phyloP scores from a whole-genome alignment of 1,284 basidiomycete species.

The Serendipita sp. region DNA sequence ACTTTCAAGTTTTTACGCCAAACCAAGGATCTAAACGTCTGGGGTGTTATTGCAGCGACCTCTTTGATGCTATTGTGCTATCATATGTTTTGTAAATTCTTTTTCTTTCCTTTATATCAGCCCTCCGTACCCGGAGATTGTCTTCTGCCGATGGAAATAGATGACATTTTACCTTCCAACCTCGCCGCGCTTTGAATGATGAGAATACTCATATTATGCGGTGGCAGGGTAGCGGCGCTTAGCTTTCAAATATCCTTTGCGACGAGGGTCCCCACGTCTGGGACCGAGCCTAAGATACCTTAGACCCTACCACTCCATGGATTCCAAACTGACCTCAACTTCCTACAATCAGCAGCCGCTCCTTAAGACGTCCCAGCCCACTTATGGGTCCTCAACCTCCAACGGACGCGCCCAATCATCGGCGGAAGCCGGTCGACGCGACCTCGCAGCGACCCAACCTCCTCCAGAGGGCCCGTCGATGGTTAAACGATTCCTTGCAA shows the following conservation, averaged over 20 bases:
- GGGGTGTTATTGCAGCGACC: background rate
- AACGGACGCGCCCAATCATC: background rate
- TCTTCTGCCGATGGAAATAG: background rate
- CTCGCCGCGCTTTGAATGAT: background rate
- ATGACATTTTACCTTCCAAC: background rate
- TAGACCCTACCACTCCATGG: background rate
- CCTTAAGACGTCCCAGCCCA: background rate
- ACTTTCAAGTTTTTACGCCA: no score
- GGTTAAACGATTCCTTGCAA: background rate
- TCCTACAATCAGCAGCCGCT: background rate
- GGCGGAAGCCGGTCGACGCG: background rate
- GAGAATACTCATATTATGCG: background rate
- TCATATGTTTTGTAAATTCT: background rate
- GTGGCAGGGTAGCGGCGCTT: background rate
- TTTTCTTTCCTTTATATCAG: background rate
- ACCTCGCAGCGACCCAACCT: background rate
- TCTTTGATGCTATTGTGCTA: background rate
- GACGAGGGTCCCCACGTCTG: no score
- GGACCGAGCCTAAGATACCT: background rate
- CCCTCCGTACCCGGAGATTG: background rate
- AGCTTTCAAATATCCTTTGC: background rate
- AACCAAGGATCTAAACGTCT: no score
- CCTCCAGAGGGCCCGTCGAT: background rate
- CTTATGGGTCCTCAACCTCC: background rate
- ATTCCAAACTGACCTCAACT: background rate